Conservation (phyloP, 768 basidiomycete genomes). For the Trametes cinnabarina region DNA sequence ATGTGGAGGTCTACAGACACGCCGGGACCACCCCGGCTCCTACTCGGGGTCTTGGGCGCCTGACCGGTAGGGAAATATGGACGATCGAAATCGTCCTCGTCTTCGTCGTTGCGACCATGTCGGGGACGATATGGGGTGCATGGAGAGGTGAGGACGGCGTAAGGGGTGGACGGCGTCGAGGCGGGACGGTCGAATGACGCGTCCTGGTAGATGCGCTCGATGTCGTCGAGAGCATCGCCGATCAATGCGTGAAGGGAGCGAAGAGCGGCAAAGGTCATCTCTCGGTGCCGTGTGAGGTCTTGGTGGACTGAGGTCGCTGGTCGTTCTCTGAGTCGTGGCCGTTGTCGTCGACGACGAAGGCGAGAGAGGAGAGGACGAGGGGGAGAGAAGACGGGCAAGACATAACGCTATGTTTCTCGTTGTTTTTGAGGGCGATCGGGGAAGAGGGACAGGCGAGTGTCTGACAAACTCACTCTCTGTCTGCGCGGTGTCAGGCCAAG, state of each 20-base stretch:
- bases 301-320: not conserved
- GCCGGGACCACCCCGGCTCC: not conserved
- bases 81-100: not conserved
- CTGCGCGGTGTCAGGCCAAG: not conserved
- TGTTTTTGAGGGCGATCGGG: constrained; percentile 1
- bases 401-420: not conserved
- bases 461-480: not conserved
- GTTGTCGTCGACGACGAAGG: not conserved
- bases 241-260: constrained; percentile 64
- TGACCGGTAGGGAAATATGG: not conserved
- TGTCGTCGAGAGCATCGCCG: constrained; percentile 65
- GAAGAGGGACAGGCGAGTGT: not conserved
- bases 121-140: constrained; percentile 11
- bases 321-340: not conserved
- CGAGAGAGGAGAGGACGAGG: not conserved
- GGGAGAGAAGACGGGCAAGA: not conserved
- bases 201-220: constrained; percentile 50
- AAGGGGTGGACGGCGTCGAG: constrained; percentile 13
- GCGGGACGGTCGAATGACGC: constrained; percentile 12
- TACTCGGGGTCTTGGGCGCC: constrained; percentile 8
- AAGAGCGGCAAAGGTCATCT: constrained; percentile 59
- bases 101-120: not conserved
- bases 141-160: constrained; percentile 11
- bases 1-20: constrained; percentile 6
- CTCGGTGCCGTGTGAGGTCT: not conserved